Conservation (phyloP, 2,329 filamentous ascomycete genomes). For the Hortaea werneckii region DNA sequence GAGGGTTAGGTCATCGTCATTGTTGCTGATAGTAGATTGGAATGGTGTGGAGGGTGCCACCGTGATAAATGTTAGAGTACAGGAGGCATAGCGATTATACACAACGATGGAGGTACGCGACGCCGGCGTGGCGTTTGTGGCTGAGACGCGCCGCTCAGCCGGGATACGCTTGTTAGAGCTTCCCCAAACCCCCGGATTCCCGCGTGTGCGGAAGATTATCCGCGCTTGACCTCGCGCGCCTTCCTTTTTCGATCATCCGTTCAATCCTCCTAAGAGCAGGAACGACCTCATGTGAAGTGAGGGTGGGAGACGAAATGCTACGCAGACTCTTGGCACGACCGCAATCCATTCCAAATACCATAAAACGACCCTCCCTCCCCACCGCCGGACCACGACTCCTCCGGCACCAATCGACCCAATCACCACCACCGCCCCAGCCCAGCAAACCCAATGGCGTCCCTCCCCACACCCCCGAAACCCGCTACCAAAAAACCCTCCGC, state of each 20-base stretch:
- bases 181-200: background rate
- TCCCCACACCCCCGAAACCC: background rate
- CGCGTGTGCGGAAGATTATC: background rate
- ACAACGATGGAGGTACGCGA: too few species aligned
- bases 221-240: too few species aligned
- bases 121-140: background rate
- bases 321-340: background rate
- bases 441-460: background rate
- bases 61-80: too few species aligned
- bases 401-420: background rate
- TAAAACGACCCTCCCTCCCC: background rate
- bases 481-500: background rate
- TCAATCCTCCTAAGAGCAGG: background rate
- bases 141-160: background rate
- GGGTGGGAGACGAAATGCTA: background rate
- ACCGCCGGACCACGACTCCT: background rate
- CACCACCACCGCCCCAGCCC: background rate
- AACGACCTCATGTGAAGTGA: background rate
- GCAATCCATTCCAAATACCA: background rate
- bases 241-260: background rate
- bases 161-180: background rate
- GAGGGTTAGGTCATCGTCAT: background rate
- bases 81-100: too few species aligned
- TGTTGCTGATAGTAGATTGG: background rate
- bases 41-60: background rate